These are phyloP conservation scores for Vitis cinerea DNA, from an alignment of 164 flowering plant genomes.

Conservation along the genomic window DNA sequence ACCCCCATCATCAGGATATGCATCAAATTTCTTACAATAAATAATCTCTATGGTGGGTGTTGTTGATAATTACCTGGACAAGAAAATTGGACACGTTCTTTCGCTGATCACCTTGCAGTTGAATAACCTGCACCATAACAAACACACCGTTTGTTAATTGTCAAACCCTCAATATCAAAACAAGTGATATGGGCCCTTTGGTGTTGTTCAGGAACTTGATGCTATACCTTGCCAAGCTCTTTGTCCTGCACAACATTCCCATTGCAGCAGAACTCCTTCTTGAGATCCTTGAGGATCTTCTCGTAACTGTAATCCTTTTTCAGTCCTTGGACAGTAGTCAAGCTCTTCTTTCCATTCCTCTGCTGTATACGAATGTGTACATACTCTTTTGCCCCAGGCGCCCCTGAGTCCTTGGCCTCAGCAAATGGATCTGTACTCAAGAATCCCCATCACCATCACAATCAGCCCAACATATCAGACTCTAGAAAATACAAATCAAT, in stretches of 20 bases:
- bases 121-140: conserved; percentile 25
- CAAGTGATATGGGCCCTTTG: too few relatives aligned
- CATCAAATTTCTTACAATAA: too few relatives aligned
- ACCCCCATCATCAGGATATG: too few relatives aligned
- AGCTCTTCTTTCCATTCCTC: conserved; percentile 76
- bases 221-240: conserved; percentile 52
- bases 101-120: conserved; percentile 83
- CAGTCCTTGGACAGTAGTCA: conserved; percentile 78
- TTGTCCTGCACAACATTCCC: conserved; percentile 71
- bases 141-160: too few relatives aligned
- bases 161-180: too few relatives aligned
- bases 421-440: conserved; percentile 54
- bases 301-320: conserved; percentile 62
- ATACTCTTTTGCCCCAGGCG: conserved; percentile 56
- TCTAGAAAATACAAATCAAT: too few relatives aligned
- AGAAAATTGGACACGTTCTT: conserved; percentile 66
- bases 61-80: conserved; percentile 21
- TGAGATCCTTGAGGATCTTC: conserved; percentile 64
- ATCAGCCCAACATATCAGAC: too few relatives aligned
- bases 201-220: too few relatives aligned
- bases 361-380: conserved; percentile 82
- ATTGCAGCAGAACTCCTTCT: conserved; percentile 80
- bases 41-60: too few relatives aligned
- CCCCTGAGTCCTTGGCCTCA: conserved; percentile 53
- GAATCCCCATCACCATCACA: neutral